Evolutionary conservation across 2,329 filamentous ascomycete genomes (phyloP).

Genomic region (Sphaerulina vaccinii): DNA sequence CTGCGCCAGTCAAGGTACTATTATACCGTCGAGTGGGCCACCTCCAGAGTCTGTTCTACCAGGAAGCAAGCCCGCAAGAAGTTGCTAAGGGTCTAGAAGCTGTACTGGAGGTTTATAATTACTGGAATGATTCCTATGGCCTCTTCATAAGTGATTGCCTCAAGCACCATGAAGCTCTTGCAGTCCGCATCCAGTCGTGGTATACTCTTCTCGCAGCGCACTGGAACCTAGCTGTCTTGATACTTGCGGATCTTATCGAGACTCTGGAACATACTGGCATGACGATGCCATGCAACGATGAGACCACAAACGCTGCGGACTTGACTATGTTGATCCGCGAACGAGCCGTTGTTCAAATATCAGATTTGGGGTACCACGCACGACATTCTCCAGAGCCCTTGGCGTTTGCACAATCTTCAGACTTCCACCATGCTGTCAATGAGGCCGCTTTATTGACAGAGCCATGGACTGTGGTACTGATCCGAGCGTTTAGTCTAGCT

Average conservation of each 20-base stretch:
- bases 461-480: slow-evolving; percentile 23
- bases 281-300: slow-evolving; percentile 14
- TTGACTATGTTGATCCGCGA: slow-evolving; percentile 13
- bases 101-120: slow-evolving; percentile 22
- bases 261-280: slow-evolving; percentile 11
- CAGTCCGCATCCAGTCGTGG: slow-evolving; percentile 25
- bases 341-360: slow-evolving; percentile 15
- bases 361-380: slow-evolving; percentile 17
- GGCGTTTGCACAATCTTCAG: slow-evolving; percentile 18
- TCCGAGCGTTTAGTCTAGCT: slow-evolving; percentile 21
- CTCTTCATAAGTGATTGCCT: slow-evolving; percentile 25
- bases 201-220: slow-evolving; percentile 24
- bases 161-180: slow-evolving; percentile 19
- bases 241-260: slow-evolving; percentile 22
- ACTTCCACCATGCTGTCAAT: slow-evolving; percentile 24
- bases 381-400: slow-evolving; percentile 8
- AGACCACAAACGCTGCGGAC: slow-evolving; percentile 8
- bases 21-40: slow-evolving; percentile 21
- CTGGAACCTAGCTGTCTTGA: slow-evolving; percentile 24
- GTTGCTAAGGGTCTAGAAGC: slow-evolving; percentile 18
- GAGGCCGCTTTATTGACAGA: slow-evolving; percentile 25
- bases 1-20: slow-evolving; percentile 26
- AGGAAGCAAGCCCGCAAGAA: slow-evolving; percentile 7
- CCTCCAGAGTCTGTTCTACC: slow-evolving; percentile 22
- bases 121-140: slow-evolving; percentile 22